A percentile compares a stretch with the other conserved stretches of the same genome.
phyloP scores from a whole-genome alignment of 192 early-diverging fungal genomes.

The Jimgerdemannia flammicorona region DNA sequence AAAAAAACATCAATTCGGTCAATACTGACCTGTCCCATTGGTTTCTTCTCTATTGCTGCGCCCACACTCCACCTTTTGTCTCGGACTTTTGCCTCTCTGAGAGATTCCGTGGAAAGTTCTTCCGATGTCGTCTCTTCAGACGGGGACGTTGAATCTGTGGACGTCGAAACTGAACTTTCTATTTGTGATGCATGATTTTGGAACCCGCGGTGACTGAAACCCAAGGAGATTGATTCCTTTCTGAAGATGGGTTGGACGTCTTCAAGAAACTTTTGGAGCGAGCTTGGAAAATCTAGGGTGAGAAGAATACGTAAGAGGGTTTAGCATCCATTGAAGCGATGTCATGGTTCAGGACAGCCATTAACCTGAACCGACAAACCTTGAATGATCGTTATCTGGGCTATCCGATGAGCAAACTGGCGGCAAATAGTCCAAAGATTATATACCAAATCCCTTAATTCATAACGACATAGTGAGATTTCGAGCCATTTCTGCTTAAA shows the following conservation, averaged over 20 bases:
- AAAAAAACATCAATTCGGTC: too few relatives aligned
- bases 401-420: slow-evolving; percentile 31
- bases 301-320: neutral
- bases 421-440: slow-evolving; percentile 50
- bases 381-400: neutral
- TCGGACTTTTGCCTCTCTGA: neutral
- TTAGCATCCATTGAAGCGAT: neutral
- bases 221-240: slow-evolving; percentile 6
- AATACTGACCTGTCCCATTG: too few relatives aligned
- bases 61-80: neutral
- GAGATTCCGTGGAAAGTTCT: neutral
- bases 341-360: neutral
- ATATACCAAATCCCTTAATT: slow-evolving; percentile 4
- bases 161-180: too few relatives aligned
- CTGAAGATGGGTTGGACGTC: slow-evolving; percentile 28
- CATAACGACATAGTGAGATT: neutral
- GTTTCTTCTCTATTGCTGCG: neutral
- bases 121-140: neutral
- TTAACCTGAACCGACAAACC: neutral
- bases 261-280: slow-evolving; percentile 19
- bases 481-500: neutral
- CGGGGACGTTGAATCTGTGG: too few relatives aligned
- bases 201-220: neutral
- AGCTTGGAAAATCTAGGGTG: slow-evolving; percentile 7
- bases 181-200: neutral